Evolutionary conservation across 2,329 filamentous ascomycete genomes (phyloP).

Genomic region (Ampelomyces quisqualis): DNA sequence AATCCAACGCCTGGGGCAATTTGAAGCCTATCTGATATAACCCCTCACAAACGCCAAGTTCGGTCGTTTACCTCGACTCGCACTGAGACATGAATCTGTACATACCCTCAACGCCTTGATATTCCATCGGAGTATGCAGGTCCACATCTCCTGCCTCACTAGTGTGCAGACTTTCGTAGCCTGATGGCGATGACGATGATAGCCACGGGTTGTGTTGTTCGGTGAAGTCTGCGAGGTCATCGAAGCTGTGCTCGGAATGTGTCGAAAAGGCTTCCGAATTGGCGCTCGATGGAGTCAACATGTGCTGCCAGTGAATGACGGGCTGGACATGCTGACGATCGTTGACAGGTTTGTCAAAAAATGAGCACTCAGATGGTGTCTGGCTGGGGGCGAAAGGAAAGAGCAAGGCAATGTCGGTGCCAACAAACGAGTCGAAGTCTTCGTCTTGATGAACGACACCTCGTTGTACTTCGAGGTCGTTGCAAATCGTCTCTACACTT

Average conservation of each 20-base stretch:
- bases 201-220: constrained; percentile 56
- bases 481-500: constrained; percentile 78
- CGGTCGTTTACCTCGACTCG: constrained; percentile 45
- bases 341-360: constrained; percentile 47
- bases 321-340: constrained; percentile 40
- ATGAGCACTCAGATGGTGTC: constrained; percentile 50
- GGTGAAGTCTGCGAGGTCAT: constrained; percentile 46
- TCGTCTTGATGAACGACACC: constrained; percentile 78
- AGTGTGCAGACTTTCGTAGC: constrained; percentile 59
- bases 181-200: constrained; percentile 50
- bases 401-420: constrained; percentile 71
- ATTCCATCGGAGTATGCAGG: constrained; percentile 52
- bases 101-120: constrained; percentile 65
- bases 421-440: constrained; percentile 67
- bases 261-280: constrained; percentile 42
- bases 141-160: constrained; percentile 51
- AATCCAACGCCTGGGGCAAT: constrained; percentile 23
- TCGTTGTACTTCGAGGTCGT: constrained; percentile 80
- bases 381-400: constrained; percentile 81
- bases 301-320: constrained; percentile 58
- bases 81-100: constrained; percentile 66
- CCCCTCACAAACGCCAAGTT: constrained; percentile 8
- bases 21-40: constrained; percentile 32
- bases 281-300: constrained; percentile 52
- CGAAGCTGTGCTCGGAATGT: constrained; percentile 39